Base-by-base conservation (phyloP, 2,329 filamentous ascomycete genomes). In the Didymellaceae sp. region DNA sequence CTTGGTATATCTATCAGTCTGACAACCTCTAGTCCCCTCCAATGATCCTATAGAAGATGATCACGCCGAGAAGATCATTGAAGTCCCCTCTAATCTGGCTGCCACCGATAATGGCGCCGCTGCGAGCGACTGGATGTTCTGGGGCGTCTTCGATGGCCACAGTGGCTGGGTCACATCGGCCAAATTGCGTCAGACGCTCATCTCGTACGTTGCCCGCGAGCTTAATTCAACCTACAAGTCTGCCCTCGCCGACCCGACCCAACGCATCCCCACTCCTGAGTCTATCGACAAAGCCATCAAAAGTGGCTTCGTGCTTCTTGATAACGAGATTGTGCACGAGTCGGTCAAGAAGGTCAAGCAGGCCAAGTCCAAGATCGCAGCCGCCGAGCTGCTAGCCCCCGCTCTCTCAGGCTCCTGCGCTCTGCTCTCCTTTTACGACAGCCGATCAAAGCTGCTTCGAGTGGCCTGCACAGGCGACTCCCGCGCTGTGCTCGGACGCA, bases 31-130 rank as follows among this genome's bases (percentile, higher is more conserved):
- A 40, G 37, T 97, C 54, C 90, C 93, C 8, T 96, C 91, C 78
- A 99, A 99, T 73, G 90, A 96, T 64, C 94, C 94, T 0, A 99
- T 99, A 52, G 94, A 99, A 77, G 94, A 99, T 68, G 95, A 99
- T 69, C 94, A 99, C 70, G 90, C 92, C 43, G 94, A 99, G 77
- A 96, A 96, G 82, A 97, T 97, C 66, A 91, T 99, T 37, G 90
- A 97, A 74, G 85, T 97, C 7, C 88, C 90, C 4, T 81, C 82
- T 44, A 80, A 78, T 40, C 77, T 82, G 30, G 79, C 81, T 20
- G 79, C 80, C 13, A 78, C 79, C 6, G 77, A 82, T 64, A 75
- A 82, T 69, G 75, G 81, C 28, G 80, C 82, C 13, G 59, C 80
- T 14, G 85, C 80, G 52, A 90, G 84, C 55, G 95, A 99, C 74